Base-by-base conservation (phyloP, 768 basidiomycete genomes). In the Mycena polygramma region DNA sequence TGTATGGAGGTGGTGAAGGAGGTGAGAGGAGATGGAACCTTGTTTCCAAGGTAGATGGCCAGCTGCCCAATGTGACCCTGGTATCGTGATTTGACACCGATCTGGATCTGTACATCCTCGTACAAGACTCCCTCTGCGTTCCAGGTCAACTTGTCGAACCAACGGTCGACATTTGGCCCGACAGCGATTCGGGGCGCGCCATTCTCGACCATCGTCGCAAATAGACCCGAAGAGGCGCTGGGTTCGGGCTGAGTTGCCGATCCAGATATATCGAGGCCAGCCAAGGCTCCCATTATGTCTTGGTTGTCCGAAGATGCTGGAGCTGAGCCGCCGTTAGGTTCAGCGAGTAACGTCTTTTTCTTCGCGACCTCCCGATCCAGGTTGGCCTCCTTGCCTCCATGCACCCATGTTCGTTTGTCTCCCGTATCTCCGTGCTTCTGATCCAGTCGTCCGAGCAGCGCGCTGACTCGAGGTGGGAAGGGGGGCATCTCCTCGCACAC, bases 401-500 rank as follows among this genome's bases (percentile, higher is more conserved):
- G 94, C 64, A 96, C 84, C 97, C 97, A 98, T 0, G 93, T 96
- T 63, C 96, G 87, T 81, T 97, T 97, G 80, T 98, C 96, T 70
- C 95, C 94, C n/a, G 94, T 94, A 74, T 96, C 94, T 7, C 91
- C 92, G 43, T 94, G 92, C 78, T 97, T 97, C 77, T 90, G 92
- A 79, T 97, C 94, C 48, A 99, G 83, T 57, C 96, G 88, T 55
- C 90, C 94, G 58, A 98, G 85, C 10, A 99, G 85, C 2, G 97
- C 93, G 68, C 96, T 97, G 73, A 95, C 94, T 55, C 98, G 90
- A 61, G 97, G 94, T 5, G 97, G 97, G 87, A 98, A 99, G 6
- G 97, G 96, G 1, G 98, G 98, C 92, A 99, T 99, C 81, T 99
- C 98, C 79, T 99, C 98, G 79, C 97, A 98, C 17, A 99, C 90